Evolutionary conservation across 345 rosid genomes (phyloP), one percentile per base, ranked within the genome.

Genomic region (Durio zibethinus): DNA sequence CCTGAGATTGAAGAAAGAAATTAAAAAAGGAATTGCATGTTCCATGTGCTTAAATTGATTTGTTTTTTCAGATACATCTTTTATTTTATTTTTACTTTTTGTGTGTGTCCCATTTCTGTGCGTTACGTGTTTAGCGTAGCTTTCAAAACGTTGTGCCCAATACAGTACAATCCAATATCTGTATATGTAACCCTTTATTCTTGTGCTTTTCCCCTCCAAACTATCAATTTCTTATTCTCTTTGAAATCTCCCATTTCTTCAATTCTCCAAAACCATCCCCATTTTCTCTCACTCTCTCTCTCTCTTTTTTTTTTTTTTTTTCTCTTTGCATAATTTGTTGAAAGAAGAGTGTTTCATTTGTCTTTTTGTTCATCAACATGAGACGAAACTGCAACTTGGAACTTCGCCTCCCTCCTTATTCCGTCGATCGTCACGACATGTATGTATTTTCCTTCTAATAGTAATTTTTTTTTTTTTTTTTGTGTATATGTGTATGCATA

Each of bases 361-460:
- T 18, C 5, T 33, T 2, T 12, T 1, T 12, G 12, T 12, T 23
- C 25, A 43, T 16, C 14, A 52, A 61, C 15, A 87, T 80, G 88
- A 86, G 80, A 68, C 84, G 85, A 23, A 87, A 80, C 79, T 81
- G 87, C 85, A 86, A 84, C 73, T 76, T 86, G 76, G 83, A 85
- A 70, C 89, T 87, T 74, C 80, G 82, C 16, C 89, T 84, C 10
- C 75, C 79, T 21, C 83, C 89, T 0, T 50, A 9, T 53, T 11
- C 76, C 82, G 64, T 7, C 50, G 73, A 35, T 43, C 63, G 31
- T 43, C 61, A 29, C 42, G 3, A 69, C 59, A 20, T 57, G 85
- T 83, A 47, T 14, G 82, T n/a, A 20, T 16, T 29, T 31, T 8
- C 40, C n/a, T 5, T 54, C 10, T 57, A 4, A 20, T 10, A 2